These are phyloP conservation scores for Aquilaria yunnanensis DNA, from an alignment of 345 rosid species.

Conservation along the genomic window DNA sequence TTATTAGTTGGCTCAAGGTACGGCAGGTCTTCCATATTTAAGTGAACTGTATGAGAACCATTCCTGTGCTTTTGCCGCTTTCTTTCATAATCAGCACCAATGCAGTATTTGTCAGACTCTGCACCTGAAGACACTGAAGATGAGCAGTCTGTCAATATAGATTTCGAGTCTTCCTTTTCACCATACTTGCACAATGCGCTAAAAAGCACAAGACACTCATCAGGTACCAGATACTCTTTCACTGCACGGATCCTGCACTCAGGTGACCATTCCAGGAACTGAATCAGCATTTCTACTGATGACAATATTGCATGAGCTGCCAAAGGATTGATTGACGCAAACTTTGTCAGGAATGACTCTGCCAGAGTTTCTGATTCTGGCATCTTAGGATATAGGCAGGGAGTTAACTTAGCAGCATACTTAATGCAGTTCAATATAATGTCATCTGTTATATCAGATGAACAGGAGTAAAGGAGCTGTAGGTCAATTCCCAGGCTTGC, in stretches of 20 bases:
- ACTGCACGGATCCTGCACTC: conserved; percentile 45
- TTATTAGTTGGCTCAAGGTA: conserved; percentile 30
- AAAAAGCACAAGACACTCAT: conserved; percentile 64
- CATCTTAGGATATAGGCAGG: conserved; percentile 51
- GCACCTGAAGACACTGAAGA: conserved; percentile 81
- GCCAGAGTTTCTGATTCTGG: conserved; percentile 84
- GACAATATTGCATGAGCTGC: conserved; percentile 81
- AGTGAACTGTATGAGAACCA: conserved; percentile 25
- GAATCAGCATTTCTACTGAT: conserved; percentile 45
- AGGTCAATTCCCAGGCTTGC: conserved; percentile 84
- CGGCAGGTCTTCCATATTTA: conserved; percentile 32
- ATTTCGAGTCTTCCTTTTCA: conserved; percentile 85
- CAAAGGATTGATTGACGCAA: conserved; percentile 86
- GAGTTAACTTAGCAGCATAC: conserved; percentile 33
- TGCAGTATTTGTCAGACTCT: conserved; percentile 47
- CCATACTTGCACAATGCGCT: conserved; percentile 68
- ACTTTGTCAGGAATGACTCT: conserved; percentile 82
- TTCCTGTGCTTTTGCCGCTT: conserved; percentile 29
- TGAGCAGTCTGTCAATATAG: conserved; percentile 85
- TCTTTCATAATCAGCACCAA: conserved; percentile 32
- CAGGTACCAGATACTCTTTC: conserved; percentile 52
- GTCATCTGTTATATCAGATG: conserved; percentile 69
- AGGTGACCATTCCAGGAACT: conserved; percentile 61
- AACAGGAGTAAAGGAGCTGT: conserved; percentile 76
- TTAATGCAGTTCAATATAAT: conserved; percentile 60